Conservation (phyloP, 1,284 basidiomycete genomes). For the Apiotrichum gracile region DNA sequence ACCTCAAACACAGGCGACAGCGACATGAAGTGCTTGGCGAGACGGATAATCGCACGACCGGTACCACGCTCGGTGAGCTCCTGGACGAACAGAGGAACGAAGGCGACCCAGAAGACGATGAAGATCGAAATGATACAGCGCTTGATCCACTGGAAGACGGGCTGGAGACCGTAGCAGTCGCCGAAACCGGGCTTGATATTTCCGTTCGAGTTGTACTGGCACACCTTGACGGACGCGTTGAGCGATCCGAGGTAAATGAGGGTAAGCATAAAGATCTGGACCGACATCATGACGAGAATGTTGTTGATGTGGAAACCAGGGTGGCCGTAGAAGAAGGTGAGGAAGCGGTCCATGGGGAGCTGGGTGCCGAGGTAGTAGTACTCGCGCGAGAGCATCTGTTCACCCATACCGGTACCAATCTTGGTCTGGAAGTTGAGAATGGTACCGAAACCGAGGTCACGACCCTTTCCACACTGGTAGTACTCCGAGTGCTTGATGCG, state of each 20-base stretch:
- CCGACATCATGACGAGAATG: slow-evolving; percentile 91
- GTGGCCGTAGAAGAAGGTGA: slow-evolving; percentile 99
- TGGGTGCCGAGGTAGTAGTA: slow-evolving; percentile 99
- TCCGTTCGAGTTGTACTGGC: slow-evolving; percentile 66
- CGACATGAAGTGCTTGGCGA: slow-evolving; percentile 86
- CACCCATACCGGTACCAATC: slow-evolving; percentile 99
- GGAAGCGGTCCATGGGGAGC: slow-evolving; percentile 93
- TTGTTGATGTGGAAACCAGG: slow-evolving; percentile 99
- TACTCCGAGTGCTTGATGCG: slow-evolving; percentile 99
- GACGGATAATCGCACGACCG: slow-evolving; percentile 75
- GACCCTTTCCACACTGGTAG: slow-evolving; percentile 94
- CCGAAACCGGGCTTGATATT: slow-evolving; percentile 64
- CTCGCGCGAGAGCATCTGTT: slow-evolving; percentile 97
- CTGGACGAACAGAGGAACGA: slow-evolving; percentile 88
- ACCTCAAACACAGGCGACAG: slow-evolving; percentile 92
- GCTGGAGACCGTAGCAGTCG: slow-evolving; percentile 87
- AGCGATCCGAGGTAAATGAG: slow-evolving; percentile 90
- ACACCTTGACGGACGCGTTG: slow-evolving; percentile 70
- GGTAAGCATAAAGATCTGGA: slow-evolving; percentile 80
- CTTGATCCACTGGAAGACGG: slow-evolving; percentile 87
- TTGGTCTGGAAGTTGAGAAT: slow-evolving; percentile 99
- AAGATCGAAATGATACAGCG: slow-evolving; percentile 94
- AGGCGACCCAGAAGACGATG: slow-evolving; percentile 92
- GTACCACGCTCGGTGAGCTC: slow-evolving; percentile 90
- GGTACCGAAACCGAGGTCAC: slow-evolving; percentile 97